Evolutionary conservation across 148 eudicot species (phyloP).

Genomic region (Chenopodium berlandieri): DNA sequence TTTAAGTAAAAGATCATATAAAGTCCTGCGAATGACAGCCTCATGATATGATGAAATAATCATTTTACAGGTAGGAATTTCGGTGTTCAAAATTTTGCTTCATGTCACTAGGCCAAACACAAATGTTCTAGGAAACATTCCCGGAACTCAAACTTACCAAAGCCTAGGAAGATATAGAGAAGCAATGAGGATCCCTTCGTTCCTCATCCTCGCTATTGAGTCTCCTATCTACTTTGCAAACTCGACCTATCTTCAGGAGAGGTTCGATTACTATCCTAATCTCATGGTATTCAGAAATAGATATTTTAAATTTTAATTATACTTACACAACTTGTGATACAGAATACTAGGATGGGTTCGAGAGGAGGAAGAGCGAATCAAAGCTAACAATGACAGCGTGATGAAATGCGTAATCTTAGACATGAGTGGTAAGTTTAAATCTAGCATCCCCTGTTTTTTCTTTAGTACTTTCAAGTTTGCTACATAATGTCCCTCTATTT

Average conservation of each 20-base stretch:
- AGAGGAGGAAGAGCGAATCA: slow-evolving; percentile 78
- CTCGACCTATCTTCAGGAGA: slow-evolving; percentile 86
- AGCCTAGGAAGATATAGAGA: slow-evolving; percentile 65
- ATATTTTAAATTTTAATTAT: background rate
- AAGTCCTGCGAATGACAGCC: no score
- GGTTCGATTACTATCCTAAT: slow-evolving; percentile 38
- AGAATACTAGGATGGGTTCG: slow-evolving; percentile 89
- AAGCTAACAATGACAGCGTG: slow-evolving; percentile 40
- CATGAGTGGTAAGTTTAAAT: slow-evolving; percentile 63
- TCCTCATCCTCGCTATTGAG: slow-evolving; percentile 79
- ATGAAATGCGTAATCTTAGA: slow-evolving; percentile 78
- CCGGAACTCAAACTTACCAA: slow-evolving; percentile 79
- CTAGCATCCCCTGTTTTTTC: background rate
- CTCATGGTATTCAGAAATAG: background rate
- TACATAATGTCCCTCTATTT: no score
- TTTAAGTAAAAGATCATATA: background rate
- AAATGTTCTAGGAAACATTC: slow-evolving; percentile 59
- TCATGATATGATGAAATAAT: no score
- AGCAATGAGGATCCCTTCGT: slow-evolving; percentile 67
- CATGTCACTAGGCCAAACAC: slow-evolving; percentile 94
- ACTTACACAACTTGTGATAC: slow-evolving; percentile 13
- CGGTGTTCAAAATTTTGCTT: slow-evolving; percentile 82
- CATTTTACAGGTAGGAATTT: slow-evolving; percentile 70
- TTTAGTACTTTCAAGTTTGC: background rate
- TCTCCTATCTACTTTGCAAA: slow-evolving; percentile 95